A percentile compares a stretch with the other conserved stretches of the same genome.
Conservation (phyloP, 148 eudicot species). For the Spergularia marina region DNA sequence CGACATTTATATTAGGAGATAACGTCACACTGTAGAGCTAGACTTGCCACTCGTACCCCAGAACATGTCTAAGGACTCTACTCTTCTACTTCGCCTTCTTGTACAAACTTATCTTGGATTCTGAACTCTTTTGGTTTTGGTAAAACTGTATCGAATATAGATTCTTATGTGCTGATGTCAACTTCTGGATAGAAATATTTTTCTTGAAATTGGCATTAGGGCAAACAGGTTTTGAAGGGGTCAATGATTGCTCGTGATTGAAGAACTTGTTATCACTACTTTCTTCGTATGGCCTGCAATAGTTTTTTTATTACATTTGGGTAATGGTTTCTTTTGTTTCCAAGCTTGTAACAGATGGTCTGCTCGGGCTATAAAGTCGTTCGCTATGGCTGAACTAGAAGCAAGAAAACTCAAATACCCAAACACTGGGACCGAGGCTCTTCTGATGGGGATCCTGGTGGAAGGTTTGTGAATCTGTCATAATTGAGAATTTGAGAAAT, state of each 20-base stretch:
- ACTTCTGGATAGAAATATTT: not conserved
- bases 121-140: no score
- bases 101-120: no score
- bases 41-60: no score
- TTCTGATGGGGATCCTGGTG: conserved; percentile 85
- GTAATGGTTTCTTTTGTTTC: conserved; percentile 24
- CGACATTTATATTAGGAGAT: no score
- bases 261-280: not conserved
- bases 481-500: not conserved
- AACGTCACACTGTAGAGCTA: no score
- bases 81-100: no score
- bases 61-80: no score
- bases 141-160: no score
- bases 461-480: conserved; percentile 58
- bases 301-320: conserved; percentile 16
- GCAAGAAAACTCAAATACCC: conserved; percentile 83
- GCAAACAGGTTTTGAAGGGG: not conserved
- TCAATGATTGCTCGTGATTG: not conserved
- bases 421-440: conserved; percentile 77
- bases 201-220: not conserved
- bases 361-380: conserved; percentile 71
- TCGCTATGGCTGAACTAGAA: conserved; percentile 76
- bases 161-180: no score
- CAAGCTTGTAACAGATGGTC: conserved; percentile 74
- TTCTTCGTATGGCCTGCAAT: conserved; percentile 1